Percentiles rank a stretch among this genome's conserved stretches.
These are phyloP conservation scores for Osmozyma mogii DNA, from an alignment of 805 yeast genomes.

Conservation along the genomic window DNA sequence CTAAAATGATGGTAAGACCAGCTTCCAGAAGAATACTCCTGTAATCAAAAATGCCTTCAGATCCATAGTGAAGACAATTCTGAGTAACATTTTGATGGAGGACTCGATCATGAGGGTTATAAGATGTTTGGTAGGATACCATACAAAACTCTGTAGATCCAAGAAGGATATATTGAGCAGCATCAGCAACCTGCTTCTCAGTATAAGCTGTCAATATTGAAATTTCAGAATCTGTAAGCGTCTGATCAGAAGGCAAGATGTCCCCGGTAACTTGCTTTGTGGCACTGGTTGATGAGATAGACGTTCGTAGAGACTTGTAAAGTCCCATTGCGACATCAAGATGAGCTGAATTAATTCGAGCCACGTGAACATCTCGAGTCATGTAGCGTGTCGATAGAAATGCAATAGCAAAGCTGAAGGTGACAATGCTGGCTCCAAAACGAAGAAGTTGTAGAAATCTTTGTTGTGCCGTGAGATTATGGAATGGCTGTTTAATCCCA, in stretches of 20 bases:
- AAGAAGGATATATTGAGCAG: slow-evolving; percentile 40
- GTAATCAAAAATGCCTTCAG: slow-evolving; percentile 46
- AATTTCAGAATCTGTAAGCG: slow-evolving; percentile 44
- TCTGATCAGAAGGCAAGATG: slow-evolving; percentile 18
- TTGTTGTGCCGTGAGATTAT: too few relatives aligned
- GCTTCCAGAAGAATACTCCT: slow-evolving; percentile 29
- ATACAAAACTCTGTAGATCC: slow-evolving; percentile 7
- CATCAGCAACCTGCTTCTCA: slow-evolving; percentile 33
- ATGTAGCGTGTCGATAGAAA: too few relatives aligned
- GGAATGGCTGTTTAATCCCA: too few relatives aligned
- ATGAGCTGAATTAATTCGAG: slow-evolving; percentile 42
- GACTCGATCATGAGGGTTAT: slow-evolving; percentile 1
- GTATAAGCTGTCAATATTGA: slow-evolving; percentile 38
- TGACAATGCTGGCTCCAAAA: too few relatives aligned
- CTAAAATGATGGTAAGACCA: slow-evolving; percentile 37
- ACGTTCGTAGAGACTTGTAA: slow-evolving; percentile 34
- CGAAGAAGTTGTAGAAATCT: too few relatives aligned
- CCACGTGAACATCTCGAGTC: slow-evolving; percentile 21
- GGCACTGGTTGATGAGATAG: slow-evolving; percentile 18
- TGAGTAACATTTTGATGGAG: background rate
- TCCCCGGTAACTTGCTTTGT: slow-evolving; percentile 11
- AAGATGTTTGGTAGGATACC: slow-evolving; percentile 4
- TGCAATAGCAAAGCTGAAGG: too few relatives aligned
- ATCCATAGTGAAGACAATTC: slow-evolving; percentile 22
- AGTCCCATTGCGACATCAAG: slow-evolving; percentile 47